phyloP scores from a whole-genome alignment of 1,284 basidiomycete species.

The Apiotrichum veenhuisii region DNA sequence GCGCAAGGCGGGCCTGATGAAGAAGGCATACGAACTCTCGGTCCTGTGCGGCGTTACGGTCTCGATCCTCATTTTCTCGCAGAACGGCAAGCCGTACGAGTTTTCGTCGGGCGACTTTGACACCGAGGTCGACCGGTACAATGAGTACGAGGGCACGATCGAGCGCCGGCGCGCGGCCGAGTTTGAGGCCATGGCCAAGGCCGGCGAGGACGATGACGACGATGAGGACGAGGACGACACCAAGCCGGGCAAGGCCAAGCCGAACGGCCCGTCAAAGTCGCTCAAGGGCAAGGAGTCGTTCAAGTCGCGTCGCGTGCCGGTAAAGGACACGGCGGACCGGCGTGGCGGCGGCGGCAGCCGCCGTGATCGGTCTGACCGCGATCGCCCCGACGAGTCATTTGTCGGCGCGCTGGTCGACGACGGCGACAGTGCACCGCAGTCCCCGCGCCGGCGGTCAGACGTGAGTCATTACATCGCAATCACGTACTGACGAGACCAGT shows the following conservation, averaged over 20 bases:
- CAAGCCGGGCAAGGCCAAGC: conserved; percentile 8
- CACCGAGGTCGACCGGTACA: conserved; percentile 44
- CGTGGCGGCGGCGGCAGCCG: not conserved
- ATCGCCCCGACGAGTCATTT: conserved; percentile 24
- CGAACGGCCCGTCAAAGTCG: conserved; percentile 20
- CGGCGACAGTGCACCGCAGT: not conserved
- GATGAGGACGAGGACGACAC: conserved; percentile 35
- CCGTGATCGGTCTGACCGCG: conserved; percentile 2
- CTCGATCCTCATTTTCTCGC: conserved; percentile 47
- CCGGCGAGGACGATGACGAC: conserved; percentile 44
- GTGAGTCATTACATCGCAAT: not conserved
- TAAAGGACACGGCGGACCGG: not conserved
- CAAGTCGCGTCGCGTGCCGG: conserved; percentile 26
- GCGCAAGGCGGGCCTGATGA: conserved; percentile 50
- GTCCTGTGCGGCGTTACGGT: conserved; percentile 49
- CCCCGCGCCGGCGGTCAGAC: not conserved
- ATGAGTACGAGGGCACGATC: conserved; percentile 49
- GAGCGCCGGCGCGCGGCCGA: conserved; percentile 47
- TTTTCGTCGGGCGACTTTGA: conserved; percentile 46
- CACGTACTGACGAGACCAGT: not conserved
- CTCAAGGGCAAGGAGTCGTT: conserved; percentile 46
- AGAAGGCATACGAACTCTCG: conserved; percentile 50
- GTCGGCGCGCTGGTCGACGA: conserved; percentile 31
- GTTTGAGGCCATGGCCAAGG: conserved; percentile 44
- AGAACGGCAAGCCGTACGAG: conserved; percentile 47